These are phyloP conservation scores for Hericium rajendrae DNA, from an alignment of 768 basidiomycete species.

Conservation along the genomic window DNA sequence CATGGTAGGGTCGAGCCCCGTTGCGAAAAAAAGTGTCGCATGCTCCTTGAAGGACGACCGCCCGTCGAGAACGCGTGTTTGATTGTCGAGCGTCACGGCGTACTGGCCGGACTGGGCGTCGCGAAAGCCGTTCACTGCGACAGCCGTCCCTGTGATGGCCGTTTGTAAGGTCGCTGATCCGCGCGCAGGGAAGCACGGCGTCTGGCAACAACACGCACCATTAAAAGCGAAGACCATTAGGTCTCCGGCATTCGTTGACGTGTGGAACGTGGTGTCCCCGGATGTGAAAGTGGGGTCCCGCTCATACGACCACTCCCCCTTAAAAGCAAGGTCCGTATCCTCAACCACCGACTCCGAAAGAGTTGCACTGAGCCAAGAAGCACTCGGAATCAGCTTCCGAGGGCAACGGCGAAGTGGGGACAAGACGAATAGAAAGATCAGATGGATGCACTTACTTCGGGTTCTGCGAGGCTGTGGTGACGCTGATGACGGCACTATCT, in stretches of 20 bases:
- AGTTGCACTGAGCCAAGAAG: slow-evolving; percentile 19
- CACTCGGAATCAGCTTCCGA: slow-evolving; percentile 18
- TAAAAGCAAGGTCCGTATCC: slow-evolving; percentile 39
- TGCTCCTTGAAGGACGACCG: slow-evolving; percentile 42
- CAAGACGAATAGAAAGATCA: neutral
- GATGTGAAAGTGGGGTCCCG: slow-evolving; percentile 16
- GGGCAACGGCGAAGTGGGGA: neutral
- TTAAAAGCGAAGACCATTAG: slow-evolving; percentile 32
- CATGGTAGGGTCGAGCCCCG: slow-evolving; percentile 42
- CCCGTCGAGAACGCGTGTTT: slow-evolving; percentile 37
- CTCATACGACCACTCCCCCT: slow-evolving; percentile 43
- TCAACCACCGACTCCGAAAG: slow-evolving; percentile 26
- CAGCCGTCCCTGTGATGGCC: slow-evolving; percentile 36
- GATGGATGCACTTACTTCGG: slow-evolving; percentile 23
- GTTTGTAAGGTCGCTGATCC: neutral
- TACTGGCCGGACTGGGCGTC: slow-evolving; percentile 50
- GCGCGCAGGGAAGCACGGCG: no score
- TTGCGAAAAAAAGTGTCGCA: slow-evolving; percentile 54
- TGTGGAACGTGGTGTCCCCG: slow-evolving; percentile 18
- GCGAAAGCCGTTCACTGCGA: slow-evolving; percentile 50
- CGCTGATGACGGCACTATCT: slow-evolving; percentile 43
- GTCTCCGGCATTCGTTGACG: slow-evolving; percentile 35
- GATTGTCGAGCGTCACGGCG: slow-evolving; percentile 45
- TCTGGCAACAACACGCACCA: slow-evolving; percentile 27
- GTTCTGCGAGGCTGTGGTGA: slow-evolving; percentile 18